Percentiles rank a stretch among this genome's conserved stretches.
Conservation (phyloP, 1,139 yeast species). For the Taiozyma onychis region DNA sequence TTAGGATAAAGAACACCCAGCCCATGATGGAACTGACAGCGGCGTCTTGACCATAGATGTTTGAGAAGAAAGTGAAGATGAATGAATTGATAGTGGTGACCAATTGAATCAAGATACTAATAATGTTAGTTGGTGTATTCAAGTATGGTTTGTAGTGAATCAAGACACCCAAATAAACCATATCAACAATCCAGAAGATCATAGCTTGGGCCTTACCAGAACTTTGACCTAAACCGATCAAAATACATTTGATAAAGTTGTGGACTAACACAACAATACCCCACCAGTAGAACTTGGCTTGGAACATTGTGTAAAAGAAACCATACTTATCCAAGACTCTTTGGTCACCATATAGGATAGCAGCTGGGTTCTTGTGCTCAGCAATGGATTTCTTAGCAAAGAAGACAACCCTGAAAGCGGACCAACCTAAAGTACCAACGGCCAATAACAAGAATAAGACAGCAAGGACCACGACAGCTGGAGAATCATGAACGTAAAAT, state of each 20-base stretch:
- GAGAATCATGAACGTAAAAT: constrained; percentile 62
- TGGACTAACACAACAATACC: constrained; percentile 53
- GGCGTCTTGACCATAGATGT: constrained; percentile 62
- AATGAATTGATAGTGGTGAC: constrained; percentile 68
- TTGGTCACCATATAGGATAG: constrained; percentile 66
- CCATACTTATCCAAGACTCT: constrained; percentile 64
- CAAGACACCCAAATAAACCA: constrained; percentile 53
- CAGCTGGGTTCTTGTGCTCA: constrained; percentile 67
- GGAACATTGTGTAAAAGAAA: constrained; percentile 77
- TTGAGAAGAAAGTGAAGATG: constrained; percentile 68
- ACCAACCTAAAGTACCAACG: constrained; percentile 49
- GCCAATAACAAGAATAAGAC: constrained; percentile 54
- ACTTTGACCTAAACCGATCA: constrained; percentile 63
- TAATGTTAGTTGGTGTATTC: constrained; percentile 65
- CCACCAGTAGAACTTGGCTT: constrained; percentile 72
- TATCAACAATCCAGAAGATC: constrained; percentile 58
- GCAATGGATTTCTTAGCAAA: constrained; percentile 52
- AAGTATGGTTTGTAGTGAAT: constrained; percentile 59
- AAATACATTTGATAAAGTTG: constrained; percentile 51
- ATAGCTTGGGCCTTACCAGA: constrained; percentile 69
- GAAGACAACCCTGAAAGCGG: constrained; percentile 50
- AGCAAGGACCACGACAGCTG: constrained; percentile 70
- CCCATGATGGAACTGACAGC: constrained; percentile 73
- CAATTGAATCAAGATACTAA: constrained; percentile 57
- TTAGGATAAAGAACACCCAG: constrained; percentile 70